Conservation (phyloP, 2,329 filamentous ascomycete genomes). For the Bretziella fagacearum region DNA sequence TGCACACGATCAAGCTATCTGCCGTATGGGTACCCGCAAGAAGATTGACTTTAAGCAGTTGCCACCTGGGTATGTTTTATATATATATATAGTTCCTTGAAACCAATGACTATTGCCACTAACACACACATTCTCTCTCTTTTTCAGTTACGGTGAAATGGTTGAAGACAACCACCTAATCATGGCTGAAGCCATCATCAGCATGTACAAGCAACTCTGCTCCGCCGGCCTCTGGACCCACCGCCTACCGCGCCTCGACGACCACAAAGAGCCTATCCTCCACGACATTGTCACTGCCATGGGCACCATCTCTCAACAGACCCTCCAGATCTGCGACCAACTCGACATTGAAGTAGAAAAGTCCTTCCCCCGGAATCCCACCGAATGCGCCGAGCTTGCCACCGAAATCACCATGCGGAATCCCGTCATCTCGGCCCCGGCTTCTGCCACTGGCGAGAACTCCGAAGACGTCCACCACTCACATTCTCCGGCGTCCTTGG, state of each 20-base stretch:
- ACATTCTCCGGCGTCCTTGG: slow-evolving; percentile 1
- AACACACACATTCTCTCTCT: neutral
- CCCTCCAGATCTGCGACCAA: slow-evolving; percentile 8
- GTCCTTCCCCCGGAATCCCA: slow-evolving; percentile 6
- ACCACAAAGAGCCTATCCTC: slow-evolving; percentile 44
- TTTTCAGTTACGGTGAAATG: slow-evolving; percentile 41
- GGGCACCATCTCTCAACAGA: slow-evolving; percentile 7
- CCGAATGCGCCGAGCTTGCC: slow-evolving; percentile 6
- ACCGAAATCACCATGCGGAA: slow-evolving; percentile 5
- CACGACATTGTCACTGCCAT: slow-evolving; percentile 38
- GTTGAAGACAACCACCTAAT: slow-evolving; percentile 49
- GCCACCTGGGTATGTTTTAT: slow-evolving; percentile 36
- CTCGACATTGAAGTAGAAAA: slow-evolving; percentile 9
- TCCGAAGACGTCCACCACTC: neutral
- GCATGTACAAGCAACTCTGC: slow-evolving; percentile 47
- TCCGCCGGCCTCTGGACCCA: slow-evolving; percentile 41
- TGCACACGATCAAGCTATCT: slow-evolving; percentile 47
- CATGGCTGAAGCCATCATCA: slow-evolving; percentile 46
- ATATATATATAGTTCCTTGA: neutral
- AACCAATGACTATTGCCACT: neutral
- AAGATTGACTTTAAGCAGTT: slow-evolving; percentile 55
- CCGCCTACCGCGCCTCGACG: slow-evolving; percentile 46
- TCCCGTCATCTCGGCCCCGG: slow-evolving; percentile 1
- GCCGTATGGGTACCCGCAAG: slow-evolving; percentile 44
- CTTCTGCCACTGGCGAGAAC: neutral